Evolutionary conservation across 768 basidiomycete species (phyloP).

Genomic region (Collybiopsis confluens): DNA sequence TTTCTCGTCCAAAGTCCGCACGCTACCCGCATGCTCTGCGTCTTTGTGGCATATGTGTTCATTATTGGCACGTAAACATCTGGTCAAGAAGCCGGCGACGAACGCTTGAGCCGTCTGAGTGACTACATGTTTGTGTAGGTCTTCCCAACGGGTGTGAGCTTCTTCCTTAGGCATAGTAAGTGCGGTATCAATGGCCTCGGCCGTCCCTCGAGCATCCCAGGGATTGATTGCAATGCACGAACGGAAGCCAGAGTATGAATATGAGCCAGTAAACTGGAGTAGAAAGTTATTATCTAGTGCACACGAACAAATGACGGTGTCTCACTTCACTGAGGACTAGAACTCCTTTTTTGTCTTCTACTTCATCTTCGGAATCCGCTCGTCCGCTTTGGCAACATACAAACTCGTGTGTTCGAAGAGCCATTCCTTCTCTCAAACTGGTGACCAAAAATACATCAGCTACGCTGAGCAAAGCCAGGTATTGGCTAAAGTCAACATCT

Average conservation of each 20-base stretch:
- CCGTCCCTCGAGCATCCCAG: constrained; percentile 81
- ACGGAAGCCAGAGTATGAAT: constrained; percentile 82
- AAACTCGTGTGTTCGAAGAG: constrained; percentile 75
- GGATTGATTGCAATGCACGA: constrained; percentile 86
- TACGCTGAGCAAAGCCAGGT: constrained; percentile 74
- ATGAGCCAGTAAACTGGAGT: constrained; percentile 80
- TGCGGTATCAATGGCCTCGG: constrained; percentile 74
- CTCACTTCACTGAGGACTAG: constrained; percentile 76
- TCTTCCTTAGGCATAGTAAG: constrained; percentile 77
- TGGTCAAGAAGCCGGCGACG: constrained; percentile 72
- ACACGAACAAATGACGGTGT: constrained; percentile 1
- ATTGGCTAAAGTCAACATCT: constrained; percentile 82
- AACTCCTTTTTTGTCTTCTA: constrained; percentile 48
- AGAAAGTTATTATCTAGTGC: not conserved
- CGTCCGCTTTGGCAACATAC: constrained; percentile 79
- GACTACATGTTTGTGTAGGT: constrained; percentile 80
- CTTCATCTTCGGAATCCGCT: too few species aligned
- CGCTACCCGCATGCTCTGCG: not conserved
- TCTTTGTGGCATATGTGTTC: constrained; percentile 43
- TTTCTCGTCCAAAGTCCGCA: not conserved
- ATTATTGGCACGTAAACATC: constrained; percentile 66
- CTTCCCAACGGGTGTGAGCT: constrained; percentile 54
- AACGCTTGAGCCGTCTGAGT: constrained; percentile 87
- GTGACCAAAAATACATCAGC: constrained; percentile 86
- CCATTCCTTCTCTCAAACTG: constrained; percentile 86